phyloP scores from a whole-genome alignment of 495 filamentous ascomycete genomes.

The Aspergillus hancockii region DNA sequence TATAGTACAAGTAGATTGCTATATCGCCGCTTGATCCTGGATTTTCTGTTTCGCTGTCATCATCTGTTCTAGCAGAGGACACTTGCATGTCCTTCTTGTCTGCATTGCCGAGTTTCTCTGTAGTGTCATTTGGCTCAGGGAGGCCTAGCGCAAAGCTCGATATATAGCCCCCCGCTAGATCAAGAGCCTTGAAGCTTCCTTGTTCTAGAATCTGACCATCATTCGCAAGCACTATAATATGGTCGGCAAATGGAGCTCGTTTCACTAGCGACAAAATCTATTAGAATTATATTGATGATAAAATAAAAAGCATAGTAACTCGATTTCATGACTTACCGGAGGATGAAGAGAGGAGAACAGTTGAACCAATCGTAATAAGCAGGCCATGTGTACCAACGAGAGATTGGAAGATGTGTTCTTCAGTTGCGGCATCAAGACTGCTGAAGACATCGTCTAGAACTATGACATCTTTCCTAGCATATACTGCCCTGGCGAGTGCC shows the following conservation, averaged over 20 bases:
- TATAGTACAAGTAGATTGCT: conserved; percentile 61
- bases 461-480: conserved; percentile 53
- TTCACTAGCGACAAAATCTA: conserved; percentile 29
- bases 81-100: neutral
- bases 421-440: conserved; percentile 60
- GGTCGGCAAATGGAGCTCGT: conserved; percentile 51
- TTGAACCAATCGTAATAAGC: conserved; percentile 47
- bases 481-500: conserved; percentile 59
- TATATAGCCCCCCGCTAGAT: conserved; percentile 48
- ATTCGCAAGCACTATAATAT: conserved; percentile 51
- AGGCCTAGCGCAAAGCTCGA: conserved; percentile 43
- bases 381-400: conserved; percentile 58
- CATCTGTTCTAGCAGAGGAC: conserved; percentile 24
- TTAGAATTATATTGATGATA: conserved; percentile 1
- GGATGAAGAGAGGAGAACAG: conserved; percentile 54
- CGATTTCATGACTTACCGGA: conserved; percentile 28
- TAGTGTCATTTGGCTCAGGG: conserved; percentile 34
- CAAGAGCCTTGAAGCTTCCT: conserved; percentile 50
- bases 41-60: conserved; percentile 28
- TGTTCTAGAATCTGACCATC: conserved; percentile 50
- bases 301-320: neutral
- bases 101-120: conserved; percentile 16
- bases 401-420: conserved; percentile 58
- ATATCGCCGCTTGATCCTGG: conserved; percentile 52
- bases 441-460: conserved; percentile 63